phyloP scores from a whole-genome alignment of 495 filamentous ascomycete genomes.

The Aspergillus ostianus region DNA sequence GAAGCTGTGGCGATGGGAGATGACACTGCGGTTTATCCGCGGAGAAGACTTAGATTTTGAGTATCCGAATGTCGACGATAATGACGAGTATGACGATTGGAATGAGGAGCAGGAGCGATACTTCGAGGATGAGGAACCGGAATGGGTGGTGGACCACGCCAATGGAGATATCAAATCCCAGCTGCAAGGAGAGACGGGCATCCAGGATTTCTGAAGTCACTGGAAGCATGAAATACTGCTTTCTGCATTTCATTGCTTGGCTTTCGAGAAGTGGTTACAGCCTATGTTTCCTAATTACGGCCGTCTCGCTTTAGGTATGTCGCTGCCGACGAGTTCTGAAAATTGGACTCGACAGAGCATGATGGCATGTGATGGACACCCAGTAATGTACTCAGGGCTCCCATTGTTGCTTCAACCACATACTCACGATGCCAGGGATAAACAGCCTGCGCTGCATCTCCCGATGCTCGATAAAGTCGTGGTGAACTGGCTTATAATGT shows the following conservation, averaged over 20 bases:
- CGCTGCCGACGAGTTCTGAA: not conserved
- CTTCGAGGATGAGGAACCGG: conserved; percentile 74
- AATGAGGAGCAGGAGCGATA: conserved; percentile 64
- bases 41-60: conserved; percentile 77
- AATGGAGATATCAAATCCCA: conserved; percentile 33
- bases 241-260: not conserved
- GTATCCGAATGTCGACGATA: conserved; percentile 64
- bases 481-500: not conserved
- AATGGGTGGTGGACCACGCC: conserved; percentile 53
- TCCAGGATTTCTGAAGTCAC: conserved; percentile 69
- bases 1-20: conserved; percentile 64
- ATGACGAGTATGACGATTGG: conserved; percentile 67
- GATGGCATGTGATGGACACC: not conserved
- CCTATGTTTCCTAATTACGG: not conserved
- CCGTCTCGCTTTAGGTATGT: not conserved
- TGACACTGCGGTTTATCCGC: conserved; percentile 66
- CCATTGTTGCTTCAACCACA: not conserved
- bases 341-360: not conserved
- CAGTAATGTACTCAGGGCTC: not conserved
- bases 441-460: not conserved
- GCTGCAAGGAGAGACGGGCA: conserved; percentile 68
- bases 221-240: not conserved
- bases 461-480: not conserved
- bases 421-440: not conserved
- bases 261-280: no score